Base-by-base conservation (phyloP, 345 rosid genomes). In the Brassica nigra region DNA sequence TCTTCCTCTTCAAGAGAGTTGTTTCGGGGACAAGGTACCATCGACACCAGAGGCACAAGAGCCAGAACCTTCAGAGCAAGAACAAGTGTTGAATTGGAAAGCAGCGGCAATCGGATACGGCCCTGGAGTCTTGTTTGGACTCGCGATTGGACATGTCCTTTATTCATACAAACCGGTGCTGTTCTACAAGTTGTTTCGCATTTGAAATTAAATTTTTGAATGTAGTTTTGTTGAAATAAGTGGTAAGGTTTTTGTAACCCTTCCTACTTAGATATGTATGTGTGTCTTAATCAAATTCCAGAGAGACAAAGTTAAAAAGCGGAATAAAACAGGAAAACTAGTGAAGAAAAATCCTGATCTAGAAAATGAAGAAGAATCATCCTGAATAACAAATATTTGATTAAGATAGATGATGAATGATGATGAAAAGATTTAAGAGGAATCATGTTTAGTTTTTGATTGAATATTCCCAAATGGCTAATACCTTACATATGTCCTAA, bases 121-220 rank as follows among this genome's bases (percentile, higher is more conserved):
- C 14, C 63, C n/a, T 2, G 64, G 55, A 47, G n/a, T 36, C 14
- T 14, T 59, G 23, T 47, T 76, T 2, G 79, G 79, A 34, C 3
- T 52, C 9, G n/a, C 30, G 31, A 66, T 75, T 0, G 78, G 2
- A 15, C 71, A 66, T 15, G 31, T 23, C 4, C 0, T 55, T 2
- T 16, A 8, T 18, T 55, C 61, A 0, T 59, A 59, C 31, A 59
- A 59, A 59, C 63, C 31, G 6, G 63, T 59, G 6, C 4, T 59
- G 63, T 59, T 59, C 63, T 59, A 3, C 14, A 59, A 10, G 33
- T 23, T 58, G 63, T 58, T 58, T 23, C 30, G 31, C 27, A 0
- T 58, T 9, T 58, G 63, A 58, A 8, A 3, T 8, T 2, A 8
- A 64, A 18, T 49, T 49, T 49, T 4, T 49, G 16, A 0, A 4